Conservation (phyloP, 495 filamentous ascomycete genomes). For the Talaromyces liani region DNA sequence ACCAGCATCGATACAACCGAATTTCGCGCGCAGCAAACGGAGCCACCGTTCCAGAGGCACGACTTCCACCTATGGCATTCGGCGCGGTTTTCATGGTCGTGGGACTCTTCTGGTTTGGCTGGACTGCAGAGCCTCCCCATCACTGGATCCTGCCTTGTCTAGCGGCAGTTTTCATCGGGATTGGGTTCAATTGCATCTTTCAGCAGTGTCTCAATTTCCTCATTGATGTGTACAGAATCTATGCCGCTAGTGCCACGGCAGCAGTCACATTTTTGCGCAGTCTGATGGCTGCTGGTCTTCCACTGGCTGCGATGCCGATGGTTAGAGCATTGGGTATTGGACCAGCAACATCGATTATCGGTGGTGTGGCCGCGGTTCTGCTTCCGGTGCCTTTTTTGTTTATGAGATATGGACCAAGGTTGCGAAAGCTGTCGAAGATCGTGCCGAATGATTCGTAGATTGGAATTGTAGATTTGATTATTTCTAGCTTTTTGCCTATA, state of each 20-base stretch:
- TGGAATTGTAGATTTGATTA: not conserved
- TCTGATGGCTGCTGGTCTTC: conserved; percentile 26
- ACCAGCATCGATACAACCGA: conserved; percentile 20
- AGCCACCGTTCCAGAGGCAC: conserved; percentile 23
- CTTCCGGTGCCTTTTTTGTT: conserved; percentile 30
- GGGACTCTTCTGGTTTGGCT: conserved; percentile 38
- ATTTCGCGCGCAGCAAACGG: conserved; percentile 15
- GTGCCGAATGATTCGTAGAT: conserved; percentile 10
- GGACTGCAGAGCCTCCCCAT: conserved; percentile 24
- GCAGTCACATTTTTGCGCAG: conserved; percentile 31
- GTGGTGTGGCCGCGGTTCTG: conserved; percentile 21
- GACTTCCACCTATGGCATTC: conserved; percentile 38
- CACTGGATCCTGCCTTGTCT: conserved; percentile 16
- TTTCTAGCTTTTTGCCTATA: not conserved
- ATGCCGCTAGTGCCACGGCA: conserved; percentile 27
- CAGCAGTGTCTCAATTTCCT: conserved; percentile 33
- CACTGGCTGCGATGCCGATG: conserved; percentile 28
- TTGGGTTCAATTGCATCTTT: conserved; percentile 30
- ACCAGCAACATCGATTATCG: conserved; percentile 26
- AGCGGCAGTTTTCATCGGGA: conserved; percentile 19
- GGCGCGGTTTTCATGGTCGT: conserved; percentile 40
- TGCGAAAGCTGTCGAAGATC: conserved; percentile 23
- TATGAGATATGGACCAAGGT: conserved; percentile 22
- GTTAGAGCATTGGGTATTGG: conserved; percentile 23
- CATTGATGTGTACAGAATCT: conserved; percentile 27